A percentile compares a stretch with the other conserved stretches of the same genome.
These are phyloP conservation scores for Tulasnella sp. DNA, from an alignment of 768 basidiomycete genomes.

Conservation along the genomic window DNA sequence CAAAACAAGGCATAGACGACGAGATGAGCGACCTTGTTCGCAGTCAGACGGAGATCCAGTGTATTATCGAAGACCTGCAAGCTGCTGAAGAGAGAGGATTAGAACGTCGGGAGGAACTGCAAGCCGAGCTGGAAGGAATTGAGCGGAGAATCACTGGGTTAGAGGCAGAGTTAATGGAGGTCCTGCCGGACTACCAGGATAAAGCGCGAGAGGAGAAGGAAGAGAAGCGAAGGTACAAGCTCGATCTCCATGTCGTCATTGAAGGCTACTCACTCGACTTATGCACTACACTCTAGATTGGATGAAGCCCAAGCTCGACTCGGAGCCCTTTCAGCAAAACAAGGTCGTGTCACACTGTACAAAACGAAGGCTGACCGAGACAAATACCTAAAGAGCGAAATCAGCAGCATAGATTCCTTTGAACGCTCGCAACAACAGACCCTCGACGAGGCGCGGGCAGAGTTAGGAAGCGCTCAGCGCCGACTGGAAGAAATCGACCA, in stretches of 20 bases:
- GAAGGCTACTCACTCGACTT: neutral
- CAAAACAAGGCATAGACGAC: slow-evolving; percentile 64
- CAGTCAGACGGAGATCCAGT: slow-evolving; percentile 77
- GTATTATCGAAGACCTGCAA: slow-evolving; percentile 68
- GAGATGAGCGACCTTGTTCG: slow-evolving; percentile 85
- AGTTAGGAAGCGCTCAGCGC: slow-evolving; percentile 42
- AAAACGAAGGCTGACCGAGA: slow-evolving; percentile 78
- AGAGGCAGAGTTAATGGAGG: slow-evolving; percentile 50
- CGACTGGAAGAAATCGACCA: slow-evolving; percentile 52
- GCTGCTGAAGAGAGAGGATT: slow-evolving; percentile 56
- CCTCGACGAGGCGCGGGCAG: slow-evolving; percentile 44
- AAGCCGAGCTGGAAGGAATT: slow-evolving; percentile 55
- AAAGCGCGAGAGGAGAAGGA: slow-evolving; percentile 37
- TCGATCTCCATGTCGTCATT: neutral
- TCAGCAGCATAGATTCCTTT: slow-evolving; percentile 56
- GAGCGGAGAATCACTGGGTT: slow-evolving; percentile 55
- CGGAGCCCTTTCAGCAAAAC: slow-evolving; percentile 75
- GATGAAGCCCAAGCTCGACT: slow-evolving; percentile 68
- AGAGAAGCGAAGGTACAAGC: slow-evolving; percentile 39
- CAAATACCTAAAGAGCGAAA: slow-evolving; percentile 69
- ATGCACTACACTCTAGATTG: slow-evolving; percentile 35
- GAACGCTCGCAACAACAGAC: slow-evolving; percentile 45
- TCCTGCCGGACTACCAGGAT: slow-evolving; percentile 65
- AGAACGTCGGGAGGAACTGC: slow-evolving; percentile 53
- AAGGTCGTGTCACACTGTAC: slow-evolving; percentile 82